A percentile compares a stretch with the other conserved stretches of the same genome.
Conservation (phyloP, 257 asterid species). For the Echites panduratus region DNA sequence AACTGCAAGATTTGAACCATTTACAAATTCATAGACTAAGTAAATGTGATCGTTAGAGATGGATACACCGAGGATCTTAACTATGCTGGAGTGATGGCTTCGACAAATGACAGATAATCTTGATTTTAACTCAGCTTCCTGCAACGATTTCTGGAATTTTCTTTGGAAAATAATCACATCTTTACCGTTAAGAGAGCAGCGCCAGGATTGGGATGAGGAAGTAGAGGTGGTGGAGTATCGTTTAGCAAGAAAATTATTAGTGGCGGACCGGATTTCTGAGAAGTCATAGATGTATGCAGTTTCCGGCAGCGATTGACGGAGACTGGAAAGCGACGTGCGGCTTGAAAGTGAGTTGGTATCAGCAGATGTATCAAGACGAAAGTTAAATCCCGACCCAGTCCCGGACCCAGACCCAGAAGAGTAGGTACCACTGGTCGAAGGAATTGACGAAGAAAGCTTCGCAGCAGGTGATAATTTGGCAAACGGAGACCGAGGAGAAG, state of each 20-base stretch:
- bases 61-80: slow-evolving; percentile 68
- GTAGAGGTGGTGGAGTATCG: slow-evolving; percentile 60
- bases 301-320: slow-evolving; percentile 59
- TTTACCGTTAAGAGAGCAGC: slow-evolving; percentile 53
- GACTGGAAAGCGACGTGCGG: slow-evolving; percentile 48
- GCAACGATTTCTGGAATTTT: slow-evolving; percentile 41
- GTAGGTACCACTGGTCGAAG: slow-evolving; percentile 17
- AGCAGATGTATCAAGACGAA: slow-evolving; percentile 44
- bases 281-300: slow-evolving; percentile 56
- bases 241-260: slow-evolving; percentile 79
- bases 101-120: slow-evolving; percentile 54
- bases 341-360: slow-evolving; percentile 56
- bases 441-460: not conserved
- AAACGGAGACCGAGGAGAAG: not conserved
- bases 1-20: slow-evolving; percentile 53
- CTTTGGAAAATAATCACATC: slow-evolving; percentile 75
- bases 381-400: slow-evolving; percentile 22
- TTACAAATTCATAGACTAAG: slow-evolving; percentile 64
- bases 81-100: slow-evolving; percentile 68
- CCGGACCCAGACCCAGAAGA: too few species aligned
- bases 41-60: slow-evolving; percentile 69
- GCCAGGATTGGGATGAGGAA: slow-evolving; percentile 91
- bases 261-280: slow-evolving; percentile 83
- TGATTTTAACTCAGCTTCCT: slow-evolving; percentile 34
- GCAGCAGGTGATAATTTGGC: not conserved